Evolutionary conservation across 768 basidiomycete genomes (phyloP).

Genomic region (Mycena galopus): DNA sequence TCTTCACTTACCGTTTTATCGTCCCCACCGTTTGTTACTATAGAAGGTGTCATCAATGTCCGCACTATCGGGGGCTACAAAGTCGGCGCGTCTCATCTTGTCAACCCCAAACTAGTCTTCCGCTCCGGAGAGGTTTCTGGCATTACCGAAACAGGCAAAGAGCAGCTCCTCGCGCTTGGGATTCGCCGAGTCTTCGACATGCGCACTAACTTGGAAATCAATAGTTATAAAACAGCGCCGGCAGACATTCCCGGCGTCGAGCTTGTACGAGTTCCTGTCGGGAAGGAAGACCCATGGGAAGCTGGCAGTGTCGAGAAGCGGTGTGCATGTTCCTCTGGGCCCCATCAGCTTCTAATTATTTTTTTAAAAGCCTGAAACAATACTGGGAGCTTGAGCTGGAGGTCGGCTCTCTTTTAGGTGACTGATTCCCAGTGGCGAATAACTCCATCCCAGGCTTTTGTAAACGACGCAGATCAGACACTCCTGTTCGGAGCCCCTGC

Average conservation of each 20-base stretch:
- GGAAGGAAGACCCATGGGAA: conserved; percentile 43
- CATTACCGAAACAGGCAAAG: conserved; percentile 51
- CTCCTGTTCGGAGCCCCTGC: conserved; percentile 48
- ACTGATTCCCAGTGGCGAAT: background rate
- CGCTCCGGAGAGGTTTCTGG: conserved; percentile 55
- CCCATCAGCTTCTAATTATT: background rate
- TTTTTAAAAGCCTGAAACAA: conserved; percentile 43
- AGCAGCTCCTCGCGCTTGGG: conserved; percentile 49
- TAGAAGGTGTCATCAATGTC: conserved; percentile 57
- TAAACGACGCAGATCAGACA: conserved; percentile 44
- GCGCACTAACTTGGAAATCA: conserved; percentile 52
- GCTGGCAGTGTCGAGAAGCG: conserved; percentile 38
- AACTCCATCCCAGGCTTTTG: conserved; percentile 44
- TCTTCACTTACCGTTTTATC: conserved; percentile 28
- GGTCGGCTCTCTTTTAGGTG: conserved; percentile 16
- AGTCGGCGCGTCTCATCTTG: conserved; percentile 15
- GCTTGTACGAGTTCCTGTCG: conserved; percentile 45
- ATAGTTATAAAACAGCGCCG: conserved; percentile 44
- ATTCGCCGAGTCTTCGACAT: conserved; percentile 56
- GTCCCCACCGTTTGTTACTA: conserved; percentile 51
- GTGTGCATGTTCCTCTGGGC: conserved; percentile 21
- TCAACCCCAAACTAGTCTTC: conserved; percentile 49
- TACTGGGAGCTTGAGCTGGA: conserved; percentile 43
- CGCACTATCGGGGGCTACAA: conserved; percentile 49
- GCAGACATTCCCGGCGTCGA: conserved; percentile 48